A percentile compares a stretch with the other conserved stretches of the same genome.
Conservation (phyloP, 352 stramenopile species). For the Phytophthora pluvialis region DNA sequence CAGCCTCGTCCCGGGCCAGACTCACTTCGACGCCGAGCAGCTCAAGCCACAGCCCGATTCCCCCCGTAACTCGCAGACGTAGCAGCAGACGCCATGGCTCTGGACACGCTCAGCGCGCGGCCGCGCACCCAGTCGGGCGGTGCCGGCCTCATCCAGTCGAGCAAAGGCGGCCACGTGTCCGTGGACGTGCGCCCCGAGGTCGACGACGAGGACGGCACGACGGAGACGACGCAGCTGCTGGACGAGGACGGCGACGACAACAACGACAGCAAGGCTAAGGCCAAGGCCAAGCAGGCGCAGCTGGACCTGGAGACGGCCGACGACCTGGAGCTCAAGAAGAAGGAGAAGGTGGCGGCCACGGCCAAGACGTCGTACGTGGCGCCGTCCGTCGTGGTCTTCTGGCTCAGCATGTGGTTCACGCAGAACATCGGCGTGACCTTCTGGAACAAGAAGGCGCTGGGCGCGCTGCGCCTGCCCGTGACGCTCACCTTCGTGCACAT, state of each 20-base stretch:
- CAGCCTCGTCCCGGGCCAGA: neutral
- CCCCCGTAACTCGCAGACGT: conserved; percentile 3
- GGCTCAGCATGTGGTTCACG: conserved; percentile 87
- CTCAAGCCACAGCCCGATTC: conserved; percentile 16
- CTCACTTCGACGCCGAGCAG: conserved; percentile 11
- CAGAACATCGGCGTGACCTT: conserved; percentile 96
- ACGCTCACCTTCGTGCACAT: conserved; percentile 95
- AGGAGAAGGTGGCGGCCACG: conserved; percentile 14
- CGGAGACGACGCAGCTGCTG: conserved; percentile 36
- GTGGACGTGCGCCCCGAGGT: conserved; percentile 26
- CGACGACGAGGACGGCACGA: conserved; percentile 24
- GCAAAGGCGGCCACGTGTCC: conserved; percentile 27
- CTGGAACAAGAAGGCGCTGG: conserved; percentile 95
- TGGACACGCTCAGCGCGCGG: conserved; percentile 29
- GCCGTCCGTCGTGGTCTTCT: conserved; percentile 72
- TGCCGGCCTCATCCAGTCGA: conserved; percentile 17
- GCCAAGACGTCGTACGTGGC: conserved; percentile 76
- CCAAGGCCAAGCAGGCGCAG: conserved; percentile 12
- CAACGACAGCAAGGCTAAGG: conserved; percentile 14
- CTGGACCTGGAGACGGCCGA: conserved; percentile 27
- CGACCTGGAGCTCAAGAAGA: conserved; percentile 31
- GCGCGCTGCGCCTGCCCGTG: conserved; percentile 65
- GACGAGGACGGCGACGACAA: conserved; percentile 14
- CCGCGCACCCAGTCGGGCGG: conserved; percentile 26
- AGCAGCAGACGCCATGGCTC: conserved; percentile 22